Percentiles rank a stretch among this genome's conserved stretches.
Evolutionary conservation across 2,329 filamentous ascomycete genomes (phyloP).

Genomic region (Neonectria faginata): DNA sequence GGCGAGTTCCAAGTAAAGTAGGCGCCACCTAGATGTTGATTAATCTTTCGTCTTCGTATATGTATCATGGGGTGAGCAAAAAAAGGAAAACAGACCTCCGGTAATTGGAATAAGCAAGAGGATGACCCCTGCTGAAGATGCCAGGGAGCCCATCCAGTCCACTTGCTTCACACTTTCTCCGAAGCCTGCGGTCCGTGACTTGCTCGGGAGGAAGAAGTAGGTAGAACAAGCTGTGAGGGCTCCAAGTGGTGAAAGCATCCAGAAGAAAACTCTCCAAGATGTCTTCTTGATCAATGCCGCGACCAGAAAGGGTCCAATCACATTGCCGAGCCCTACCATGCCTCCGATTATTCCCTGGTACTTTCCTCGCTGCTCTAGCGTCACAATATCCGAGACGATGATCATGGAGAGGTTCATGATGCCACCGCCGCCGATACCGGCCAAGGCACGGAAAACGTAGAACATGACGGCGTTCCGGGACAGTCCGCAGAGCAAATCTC

Average conservation of each 20-base stretch:
- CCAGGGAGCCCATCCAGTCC: constrained; percentile 68
- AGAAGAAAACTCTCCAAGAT: constrained; percentile 59
- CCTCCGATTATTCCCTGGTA: constrained; percentile 59
- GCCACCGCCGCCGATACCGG: constrained; percentile 72
- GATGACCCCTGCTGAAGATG: constrained; percentile 67
- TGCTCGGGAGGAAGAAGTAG: constrained; percentile 64
- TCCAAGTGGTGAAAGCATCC: constrained; percentile 63
- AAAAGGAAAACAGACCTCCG: constrained; percentile 55
- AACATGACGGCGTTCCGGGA: constrained; percentile 67
- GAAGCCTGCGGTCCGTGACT: constrained; percentile 59
- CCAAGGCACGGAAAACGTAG: constrained; percentile 70
- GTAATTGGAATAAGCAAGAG: constrained; percentile 73
- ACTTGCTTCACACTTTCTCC: constrained; percentile 64
- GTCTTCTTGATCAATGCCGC: constrained; percentile 52
- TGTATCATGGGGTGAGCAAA: too few species aligned
- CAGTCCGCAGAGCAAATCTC: constrained; percentile 70
- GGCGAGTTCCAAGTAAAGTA: constrained; percentile 70
- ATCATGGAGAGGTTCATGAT: constrained; percentile 71
- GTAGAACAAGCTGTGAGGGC: constrained; percentile 57
- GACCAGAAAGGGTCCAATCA: constrained; percentile 58
- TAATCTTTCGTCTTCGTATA: neutral
- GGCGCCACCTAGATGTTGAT: constrained; percentile 37
- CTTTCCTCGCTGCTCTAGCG: constrained; percentile 68
- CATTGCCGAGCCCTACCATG: constrained; percentile 56
- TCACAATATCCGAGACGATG: constrained; percentile 70